Evolutionary conservation across 2,329 filamentous ascomycete species (phyloP).

Genomic region (Plenodomus lindquistii): DNA sequence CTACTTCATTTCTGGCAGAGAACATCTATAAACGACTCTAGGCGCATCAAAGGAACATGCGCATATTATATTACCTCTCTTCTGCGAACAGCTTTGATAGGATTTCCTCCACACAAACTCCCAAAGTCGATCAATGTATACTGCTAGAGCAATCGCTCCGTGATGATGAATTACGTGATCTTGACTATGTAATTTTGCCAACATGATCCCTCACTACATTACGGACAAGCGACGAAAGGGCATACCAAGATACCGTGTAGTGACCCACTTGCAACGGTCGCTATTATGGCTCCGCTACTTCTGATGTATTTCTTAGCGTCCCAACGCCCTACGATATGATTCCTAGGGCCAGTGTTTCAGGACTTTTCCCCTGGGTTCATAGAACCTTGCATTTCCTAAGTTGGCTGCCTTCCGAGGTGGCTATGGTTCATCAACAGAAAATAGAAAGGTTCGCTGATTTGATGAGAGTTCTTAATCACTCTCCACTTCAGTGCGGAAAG

Average conservation of each 20-base stretch:
- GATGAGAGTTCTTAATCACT: not conserved
- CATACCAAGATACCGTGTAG: not conserved
- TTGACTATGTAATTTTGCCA: not conserved
- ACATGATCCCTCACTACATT: not conserved
- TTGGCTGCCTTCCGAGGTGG: not conserved
- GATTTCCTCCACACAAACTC: not conserved
- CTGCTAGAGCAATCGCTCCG: not conserved
- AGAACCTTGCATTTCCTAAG: conserved; percentile 5
- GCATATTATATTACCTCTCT: no score
- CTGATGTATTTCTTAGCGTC: conserved; percentile 8
- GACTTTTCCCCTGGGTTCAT: conserved; percentile 13
- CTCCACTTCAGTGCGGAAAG: not conserved
- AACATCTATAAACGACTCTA: no score
- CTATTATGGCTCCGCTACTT: conserved; percentile 1
- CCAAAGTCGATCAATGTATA: not conserved
- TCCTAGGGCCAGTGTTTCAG: conserved; percentile 26
- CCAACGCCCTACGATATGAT: conserved; percentile 23
- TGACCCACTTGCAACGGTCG: conserved; percentile 5
- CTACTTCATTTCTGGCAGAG: no score
- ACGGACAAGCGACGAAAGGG: not conserved
- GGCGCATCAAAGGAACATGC: no score
- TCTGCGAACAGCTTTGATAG: not conserved
- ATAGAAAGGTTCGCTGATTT: not conserved
- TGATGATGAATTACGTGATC: not conserved
- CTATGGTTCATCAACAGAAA: not conserved